Conservation (phyloP, 169 alveolate genomes). For the Eimeria tenella region DNA sequence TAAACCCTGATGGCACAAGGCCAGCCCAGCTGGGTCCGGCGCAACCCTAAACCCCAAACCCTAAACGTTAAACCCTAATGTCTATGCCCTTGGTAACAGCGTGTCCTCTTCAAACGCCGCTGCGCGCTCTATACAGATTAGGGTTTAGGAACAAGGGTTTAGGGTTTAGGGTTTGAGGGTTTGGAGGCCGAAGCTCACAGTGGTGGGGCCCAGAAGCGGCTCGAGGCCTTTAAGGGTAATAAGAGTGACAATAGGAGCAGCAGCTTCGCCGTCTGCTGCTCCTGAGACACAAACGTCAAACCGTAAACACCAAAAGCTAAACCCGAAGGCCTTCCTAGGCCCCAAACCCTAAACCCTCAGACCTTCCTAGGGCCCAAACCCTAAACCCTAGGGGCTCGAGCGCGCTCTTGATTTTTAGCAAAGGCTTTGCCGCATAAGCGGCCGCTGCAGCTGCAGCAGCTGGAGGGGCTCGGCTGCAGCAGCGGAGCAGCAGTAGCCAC, state of each 20-base stretch:
- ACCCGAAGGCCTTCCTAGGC: not conserved
- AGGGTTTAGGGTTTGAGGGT: constrained; percentile 56
- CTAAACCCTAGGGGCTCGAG: not conserved
- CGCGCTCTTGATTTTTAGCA: too few relatives aligned
- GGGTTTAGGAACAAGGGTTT: not conserved
- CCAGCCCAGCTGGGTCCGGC: not conserved
- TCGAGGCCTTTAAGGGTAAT: constrained; percentile 76
- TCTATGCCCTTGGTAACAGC: not conserved
- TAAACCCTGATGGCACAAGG: not conserved
- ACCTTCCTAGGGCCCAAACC: too few relatives aligned
- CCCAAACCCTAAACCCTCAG: not conserved
- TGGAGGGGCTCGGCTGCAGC: not conserved
- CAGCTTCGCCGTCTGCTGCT: not conserved
- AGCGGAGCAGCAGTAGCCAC: constrained; percentile 9
- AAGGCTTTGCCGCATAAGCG: too few relatives aligned
- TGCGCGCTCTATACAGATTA: not conserved
- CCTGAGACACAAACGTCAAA: constrained; percentile 1
- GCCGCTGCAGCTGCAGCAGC: too few relatives aligned
- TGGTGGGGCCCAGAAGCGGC: constrained; percentile 43
- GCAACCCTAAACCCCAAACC: not conserved
- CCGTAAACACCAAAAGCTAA: constrained; percentile 30
- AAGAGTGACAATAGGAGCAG: constrained; percentile 50
- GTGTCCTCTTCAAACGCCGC: not conserved
- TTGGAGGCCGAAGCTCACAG: constrained; percentile 32
- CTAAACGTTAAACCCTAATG: not conserved